Evolutionary conservation across 2,329 filamentous ascomycete species (phyloP).

Genomic region (Cladophialophora bantiana): DNA sequence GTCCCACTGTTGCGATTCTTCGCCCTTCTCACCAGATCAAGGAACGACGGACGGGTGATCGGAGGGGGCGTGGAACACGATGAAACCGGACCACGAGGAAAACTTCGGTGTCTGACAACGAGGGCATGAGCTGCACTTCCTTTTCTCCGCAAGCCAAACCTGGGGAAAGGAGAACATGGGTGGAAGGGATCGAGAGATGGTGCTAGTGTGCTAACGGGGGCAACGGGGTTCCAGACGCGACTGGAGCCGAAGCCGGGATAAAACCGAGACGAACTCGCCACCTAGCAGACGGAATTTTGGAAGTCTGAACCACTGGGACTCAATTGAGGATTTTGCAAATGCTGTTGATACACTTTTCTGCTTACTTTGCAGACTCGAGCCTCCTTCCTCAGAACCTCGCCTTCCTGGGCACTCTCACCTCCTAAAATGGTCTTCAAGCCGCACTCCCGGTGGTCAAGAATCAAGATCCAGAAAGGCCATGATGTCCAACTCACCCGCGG

Average conservation of each 20-base stretch:
- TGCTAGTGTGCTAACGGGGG: neutral
- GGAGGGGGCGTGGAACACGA: conserved; percentile 19
- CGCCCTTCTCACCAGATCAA: conserved; percentile 22
- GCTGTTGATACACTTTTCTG: conserved; percentile 26
- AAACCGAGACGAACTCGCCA: conserved; percentile 2
- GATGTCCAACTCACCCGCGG: conserved; percentile 16
- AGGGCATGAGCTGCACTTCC: conserved; percentile 25
- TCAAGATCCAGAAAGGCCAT: conserved; percentile 20
- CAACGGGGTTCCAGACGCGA: neutral
- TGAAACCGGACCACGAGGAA: conserved; percentile 2
- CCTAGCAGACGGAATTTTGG: neutral
- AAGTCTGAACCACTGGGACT: neutral
- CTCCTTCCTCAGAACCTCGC: conserved; percentile 3
- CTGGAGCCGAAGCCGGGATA: neutral
- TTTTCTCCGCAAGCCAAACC: conserved; percentile 32
- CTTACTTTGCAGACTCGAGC: conserved; percentile 25
- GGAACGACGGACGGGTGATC: conserved; percentile 26
- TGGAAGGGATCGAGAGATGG: conserved; percentile 9
- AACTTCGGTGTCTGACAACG: neutral
- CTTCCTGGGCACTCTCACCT: conserved; percentile 4
- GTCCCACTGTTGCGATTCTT: conserved; percentile 8
- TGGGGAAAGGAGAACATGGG: conserved; percentile 20
- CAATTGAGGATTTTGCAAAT: neutral
- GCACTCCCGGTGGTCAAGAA: conserved; percentile 21
- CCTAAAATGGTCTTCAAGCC: conserved; percentile 26